Evolutionary conservation across 352 stramenopile genomes (phyloP).

Genomic region (Discostella stelligera): DNA sequence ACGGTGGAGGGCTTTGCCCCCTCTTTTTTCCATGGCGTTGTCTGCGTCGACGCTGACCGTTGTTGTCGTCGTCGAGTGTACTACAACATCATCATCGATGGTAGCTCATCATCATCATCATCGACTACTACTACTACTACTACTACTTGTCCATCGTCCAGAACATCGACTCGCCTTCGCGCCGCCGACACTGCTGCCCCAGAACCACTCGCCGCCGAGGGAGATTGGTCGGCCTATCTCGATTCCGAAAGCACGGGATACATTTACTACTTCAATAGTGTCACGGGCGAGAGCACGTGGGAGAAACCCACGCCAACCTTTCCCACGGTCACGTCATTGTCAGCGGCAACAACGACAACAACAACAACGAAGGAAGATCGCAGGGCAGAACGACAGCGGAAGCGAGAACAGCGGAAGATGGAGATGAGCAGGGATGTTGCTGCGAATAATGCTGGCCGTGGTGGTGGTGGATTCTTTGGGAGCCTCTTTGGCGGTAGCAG

Average conservation of each 20-base stretch:
- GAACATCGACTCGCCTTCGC: not conserved
- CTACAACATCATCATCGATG: not conserved
- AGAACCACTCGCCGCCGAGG: constrained; percentile 66
- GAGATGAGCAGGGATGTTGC: constrained; percentile 9
- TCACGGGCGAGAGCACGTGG: constrained; percentile 75
- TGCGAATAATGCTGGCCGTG: constrained; percentile 8
- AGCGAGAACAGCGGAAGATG: constrained; percentile 17
- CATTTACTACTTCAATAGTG: constrained; percentile 80
- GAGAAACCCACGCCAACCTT: constrained; percentile 73
- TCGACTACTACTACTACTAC: too few species aligned
- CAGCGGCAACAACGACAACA: not conserved
- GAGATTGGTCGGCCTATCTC: constrained; percentile 75
- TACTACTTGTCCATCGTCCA: not conserved
- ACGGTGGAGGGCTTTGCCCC: not conserved
- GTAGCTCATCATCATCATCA: not conserved
- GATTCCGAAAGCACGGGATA: constrained; percentile 74
- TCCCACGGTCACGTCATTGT: constrained; percentile 40
- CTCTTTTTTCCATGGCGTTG: not conserved
- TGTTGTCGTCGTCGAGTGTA: not conserved
- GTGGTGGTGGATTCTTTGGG: constrained; percentile 37
- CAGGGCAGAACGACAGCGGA: constrained; percentile 32
- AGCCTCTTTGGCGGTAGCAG: constrained; percentile 24
- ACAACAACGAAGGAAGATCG: constrained; percentile 9
- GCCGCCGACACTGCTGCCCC: constrained; percentile 5
- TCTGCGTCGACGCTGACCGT: not conserved